phyloP scores from a whole-genome alignment of 331 rosid genomes.

The Malus hybrid region DNA sequence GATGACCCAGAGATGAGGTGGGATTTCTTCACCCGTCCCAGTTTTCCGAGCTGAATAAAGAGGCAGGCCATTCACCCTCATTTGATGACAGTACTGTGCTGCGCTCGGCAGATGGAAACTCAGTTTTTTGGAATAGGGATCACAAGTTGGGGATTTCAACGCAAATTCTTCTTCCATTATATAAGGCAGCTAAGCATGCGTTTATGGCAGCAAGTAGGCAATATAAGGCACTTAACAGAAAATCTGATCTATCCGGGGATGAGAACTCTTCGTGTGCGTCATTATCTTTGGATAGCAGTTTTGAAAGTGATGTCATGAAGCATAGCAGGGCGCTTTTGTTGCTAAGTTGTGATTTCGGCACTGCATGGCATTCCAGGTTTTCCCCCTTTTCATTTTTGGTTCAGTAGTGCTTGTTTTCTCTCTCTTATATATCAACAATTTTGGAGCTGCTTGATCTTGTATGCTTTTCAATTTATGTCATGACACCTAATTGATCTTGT shows the following conservation, averaged over 20 bases:
- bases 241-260: conserved; percentile 15
- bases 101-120: conserved; percentile 17
- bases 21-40: conserved; percentile 88
- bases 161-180: conserved; percentile 45
- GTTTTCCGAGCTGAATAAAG: conserved; percentile 44
- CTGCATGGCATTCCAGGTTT: conserved; percentile 94
- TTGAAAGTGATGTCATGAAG: conserved; percentile 54
- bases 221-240: conserved; percentile 29
- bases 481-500: conserved; percentile 1
- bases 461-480: neutral
- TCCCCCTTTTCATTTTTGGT: conserved; percentile 1
- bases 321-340: conserved; percentile 65
- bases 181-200: conserved; percentile 44
- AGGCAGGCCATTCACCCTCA: conserved; percentile 20
- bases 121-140: conserved; percentile 54
- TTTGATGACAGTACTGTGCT: conserved; percentile 8
- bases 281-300: conserved; percentile 16
- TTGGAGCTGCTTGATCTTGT: too few relatives aligned
- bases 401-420: neutral
- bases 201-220: conserved; percentile 45
- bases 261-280: conserved; percentile 11
- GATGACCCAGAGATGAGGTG: conserved; percentile 65
- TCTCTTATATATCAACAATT: too few relatives aligned
- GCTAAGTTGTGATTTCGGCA: conserved; percentile 77
- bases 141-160: conserved; percentile 85